phyloP scores from a whole-genome alignment of 768 basidiomycete genomes.

The Pleurotus platypus region DNA sequence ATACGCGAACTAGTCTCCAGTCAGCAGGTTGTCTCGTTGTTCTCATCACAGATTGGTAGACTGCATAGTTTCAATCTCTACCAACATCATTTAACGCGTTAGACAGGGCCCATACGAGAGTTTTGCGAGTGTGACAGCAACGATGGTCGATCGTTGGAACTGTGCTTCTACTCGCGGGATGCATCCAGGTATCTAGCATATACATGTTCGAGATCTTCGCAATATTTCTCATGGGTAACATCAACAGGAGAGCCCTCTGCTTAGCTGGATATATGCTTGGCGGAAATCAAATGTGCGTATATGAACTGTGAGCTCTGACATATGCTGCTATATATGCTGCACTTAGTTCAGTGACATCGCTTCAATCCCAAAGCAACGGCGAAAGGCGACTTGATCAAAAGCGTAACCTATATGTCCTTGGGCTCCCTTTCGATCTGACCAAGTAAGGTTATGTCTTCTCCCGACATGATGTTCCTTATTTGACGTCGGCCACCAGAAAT shows the following conservation, averaged over 20 bases:
- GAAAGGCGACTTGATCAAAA: conserved; percentile 44
- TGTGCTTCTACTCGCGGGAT: conserved; percentile 52
- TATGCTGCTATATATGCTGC: neutral
- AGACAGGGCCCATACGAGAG: neutral
- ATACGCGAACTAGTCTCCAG: neutral
- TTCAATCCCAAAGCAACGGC: conserved; percentile 16
- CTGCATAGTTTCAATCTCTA: neutral
- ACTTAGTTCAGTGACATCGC: neutral
- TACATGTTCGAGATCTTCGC: neutral
- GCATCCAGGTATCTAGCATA: conserved; percentile 38
- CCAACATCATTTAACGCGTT: neutral
- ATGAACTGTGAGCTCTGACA: neutral
- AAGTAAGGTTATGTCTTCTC: conserved; percentile 43
- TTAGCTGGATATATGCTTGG: conserved; percentile 61
- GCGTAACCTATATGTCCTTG: conserved; percentile 82
- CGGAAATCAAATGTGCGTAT: conserved; percentile 52
- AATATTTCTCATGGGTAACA: neutral
- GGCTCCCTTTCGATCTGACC: conserved; percentile 76
- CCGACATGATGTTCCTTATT: neutral
- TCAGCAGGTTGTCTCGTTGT: conserved; percentile 3
- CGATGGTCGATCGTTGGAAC: conserved; percentile 38
- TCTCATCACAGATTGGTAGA: conserved; percentile 1
- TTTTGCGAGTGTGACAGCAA: neutral
- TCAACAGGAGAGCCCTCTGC: conserved; percentile 58
- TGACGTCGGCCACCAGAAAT: conserved; percentile 22